Evolutionary conservation across 108 stramenopile species (phyloP).

Genomic region (Nitzschia sp.): DNA sequence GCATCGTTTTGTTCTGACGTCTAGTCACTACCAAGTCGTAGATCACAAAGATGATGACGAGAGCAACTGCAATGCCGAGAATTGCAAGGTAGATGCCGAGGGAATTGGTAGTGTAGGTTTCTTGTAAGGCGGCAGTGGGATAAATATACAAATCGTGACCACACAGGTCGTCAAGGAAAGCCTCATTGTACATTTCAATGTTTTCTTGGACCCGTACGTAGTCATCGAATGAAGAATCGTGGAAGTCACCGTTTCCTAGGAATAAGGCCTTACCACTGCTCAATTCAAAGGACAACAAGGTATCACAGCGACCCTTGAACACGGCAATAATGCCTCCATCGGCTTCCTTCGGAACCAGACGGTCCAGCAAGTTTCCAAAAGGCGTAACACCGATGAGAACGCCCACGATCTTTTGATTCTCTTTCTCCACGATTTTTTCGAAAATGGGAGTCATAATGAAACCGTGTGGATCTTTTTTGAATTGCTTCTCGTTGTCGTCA

Average conservation of each 20-base stretch:
- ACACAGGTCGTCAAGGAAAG: constrained; percentile 1
- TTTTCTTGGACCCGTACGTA: constrained; percentile 4
- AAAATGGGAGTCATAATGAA: constrained; percentile 22
- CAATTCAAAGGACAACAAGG: constrained; percentile 16
- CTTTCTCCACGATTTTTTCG: background rate
- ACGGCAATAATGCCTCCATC: constrained; percentile 27
- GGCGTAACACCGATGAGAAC: constrained; percentile 5
- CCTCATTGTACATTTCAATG: constrained; percentile 7
- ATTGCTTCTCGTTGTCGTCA: constrained; percentile 5
- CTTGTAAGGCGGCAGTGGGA: constrained; percentile 3
- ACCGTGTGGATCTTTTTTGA: constrained; percentile 11
- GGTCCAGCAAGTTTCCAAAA: constrained; percentile 17
- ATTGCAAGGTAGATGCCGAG: background rate
- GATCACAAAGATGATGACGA: constrained; percentile 1
- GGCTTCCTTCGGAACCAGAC: constrained; percentile 17
- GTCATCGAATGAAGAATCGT: constrained; percentile 14
- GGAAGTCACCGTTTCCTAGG: constrained; percentile 26
- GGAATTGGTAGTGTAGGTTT: constrained; percentile 6
- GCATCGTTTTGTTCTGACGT: constrained; percentile 38
- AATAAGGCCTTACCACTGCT: constrained; percentile 11
- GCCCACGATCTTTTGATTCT: constrained; percentile 5
- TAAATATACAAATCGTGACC: constrained; percentile 28
- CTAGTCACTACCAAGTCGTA: constrained; percentile 34
- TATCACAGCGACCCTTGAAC: constrained; percentile 7
- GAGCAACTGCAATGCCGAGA: background rate